Evolutionary conservation across 2,329 filamentous ascomycete genomes (phyloP).

Genomic region (Penicillium oxalicum): DNA sequence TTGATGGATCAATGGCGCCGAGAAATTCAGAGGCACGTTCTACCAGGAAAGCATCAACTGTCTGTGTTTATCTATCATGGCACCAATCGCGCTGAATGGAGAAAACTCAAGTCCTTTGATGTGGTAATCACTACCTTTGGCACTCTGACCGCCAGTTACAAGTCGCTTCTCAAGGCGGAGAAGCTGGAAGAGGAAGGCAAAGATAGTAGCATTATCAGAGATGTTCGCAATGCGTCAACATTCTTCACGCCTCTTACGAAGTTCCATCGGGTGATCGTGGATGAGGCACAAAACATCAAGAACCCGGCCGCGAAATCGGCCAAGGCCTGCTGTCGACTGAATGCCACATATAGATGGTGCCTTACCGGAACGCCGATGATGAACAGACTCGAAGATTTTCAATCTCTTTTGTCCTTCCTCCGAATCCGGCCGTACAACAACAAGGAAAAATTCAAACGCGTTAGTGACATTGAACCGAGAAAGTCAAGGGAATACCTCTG

Average conservation of each 20-base stretch:
- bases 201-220: constrained; percentile 17
- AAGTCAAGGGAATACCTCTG: not conserved
- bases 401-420: constrained; percentile 70
- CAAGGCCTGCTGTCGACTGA: constrained; percentile 54
- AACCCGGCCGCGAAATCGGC: constrained; percentile 61
- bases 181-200: constrained; percentile 45
- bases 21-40: constrained; percentile 68
- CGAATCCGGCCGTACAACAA: constrained; percentile 68
- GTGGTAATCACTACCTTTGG: constrained; percentile 76
- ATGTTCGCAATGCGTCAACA: constrained; percentile 3
- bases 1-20: constrained; percentile 78
- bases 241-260: constrained; percentile 55
- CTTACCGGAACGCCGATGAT: constrained; percentile 84
- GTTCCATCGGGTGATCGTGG: constrained; percentile 68
- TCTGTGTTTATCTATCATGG: constrained; percentile 66
- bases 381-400: constrained; percentile 75
- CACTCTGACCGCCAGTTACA: constrained; percentile 62
- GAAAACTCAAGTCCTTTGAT: constrained; percentile 60
- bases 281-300: constrained; percentile 78
- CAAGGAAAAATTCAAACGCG: constrained; percentile 55
- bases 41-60: constrained; percentile 49
- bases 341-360: constrained; percentile 62
- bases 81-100: constrained; percentile 53
- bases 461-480: constrained; percentile 29
- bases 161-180: constrained; percentile 51